Conservation (phyloP, 805 yeast species). For the Candida andamanensis region DNA sequence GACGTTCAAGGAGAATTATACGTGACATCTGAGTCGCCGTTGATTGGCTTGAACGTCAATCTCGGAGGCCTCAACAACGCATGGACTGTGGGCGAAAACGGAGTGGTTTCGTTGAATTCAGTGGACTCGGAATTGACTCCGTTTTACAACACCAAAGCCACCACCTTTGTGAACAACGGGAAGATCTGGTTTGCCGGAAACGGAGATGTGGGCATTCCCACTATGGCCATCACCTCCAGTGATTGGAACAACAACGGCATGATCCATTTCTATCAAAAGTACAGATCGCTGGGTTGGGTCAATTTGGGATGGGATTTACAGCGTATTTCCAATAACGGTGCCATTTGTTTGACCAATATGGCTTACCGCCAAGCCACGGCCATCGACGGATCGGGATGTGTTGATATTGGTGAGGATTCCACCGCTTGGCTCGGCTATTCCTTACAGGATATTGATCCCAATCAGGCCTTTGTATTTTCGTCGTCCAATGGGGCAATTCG, state of each 20-base stretch:
- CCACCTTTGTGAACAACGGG: not conserved
- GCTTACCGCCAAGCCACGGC: slow-evolving; percentile 14
- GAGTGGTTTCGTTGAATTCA: not conserved
- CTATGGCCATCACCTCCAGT: not conserved
- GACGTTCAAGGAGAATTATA: slow-evolving; percentile 1
- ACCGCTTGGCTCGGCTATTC: slow-evolving; percentile 5
- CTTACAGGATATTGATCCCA: not conserved
- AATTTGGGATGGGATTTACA: slow-evolving; percentile 7
- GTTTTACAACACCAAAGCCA: not conserved
- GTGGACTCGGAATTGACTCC: not conserved
- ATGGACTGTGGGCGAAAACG: not conserved
- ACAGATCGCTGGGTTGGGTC: slow-evolving; percentile 10
- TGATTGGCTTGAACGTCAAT: not conserved
- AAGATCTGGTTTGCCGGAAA: not conserved
- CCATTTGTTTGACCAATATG: slow-evolving; percentile 17
- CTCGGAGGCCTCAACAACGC: not conserved
- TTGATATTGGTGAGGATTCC: slow-evolving; percentile 13
- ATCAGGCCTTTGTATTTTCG: slow-evolving; percentile 2
- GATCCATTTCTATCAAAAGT: not conserved
- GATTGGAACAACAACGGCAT: slow-evolving; percentile 1
- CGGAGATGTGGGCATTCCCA: not conserved
- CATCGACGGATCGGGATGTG: slow-evolving; percentile 21
- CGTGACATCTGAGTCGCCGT: not conserved
- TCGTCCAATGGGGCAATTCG: not conserved
- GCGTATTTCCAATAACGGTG: slow-evolving; percentile 16